phyloP scores from a whole-genome alignment of 805 yeast species.

The Phaffomyces antillensis region DNA sequence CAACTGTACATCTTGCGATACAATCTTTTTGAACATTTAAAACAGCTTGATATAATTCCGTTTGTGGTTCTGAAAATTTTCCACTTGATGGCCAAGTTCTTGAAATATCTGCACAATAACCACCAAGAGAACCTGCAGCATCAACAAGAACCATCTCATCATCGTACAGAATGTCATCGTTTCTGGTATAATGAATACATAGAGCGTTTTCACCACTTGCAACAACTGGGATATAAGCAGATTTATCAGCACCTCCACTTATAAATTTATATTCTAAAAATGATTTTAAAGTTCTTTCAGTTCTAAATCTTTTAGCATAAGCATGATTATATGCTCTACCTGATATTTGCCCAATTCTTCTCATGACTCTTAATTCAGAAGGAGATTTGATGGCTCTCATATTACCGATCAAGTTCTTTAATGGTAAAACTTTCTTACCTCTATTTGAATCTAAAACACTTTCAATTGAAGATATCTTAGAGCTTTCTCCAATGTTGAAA shows the following conservation, averaged over 20 bases:
- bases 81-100: slow-evolving; percentile 93
- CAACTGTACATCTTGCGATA: slow-evolving; percentile 59
- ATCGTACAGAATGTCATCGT: slow-evolving; percentile 70
- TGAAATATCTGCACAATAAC: slow-evolving; percentile 93
- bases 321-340: slow-evolving; percentile 82
- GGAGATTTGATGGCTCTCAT: slow-evolving; percentile 68
- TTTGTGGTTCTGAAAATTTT: slow-evolving; percentile 67
- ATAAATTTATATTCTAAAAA: slow-evolving; percentile 77
- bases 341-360: slow-evolving; percentile 75
- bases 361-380: slow-evolving; percentile 71
- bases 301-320: slow-evolving; percentile 53
- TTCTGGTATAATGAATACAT: slow-evolving; percentile 89
- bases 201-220: slow-evolving; percentile 90
- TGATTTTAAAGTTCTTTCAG: slow-evolving; percentile 75
- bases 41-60: slow-evolving; percentile 84
- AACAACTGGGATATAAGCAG: slow-evolving; percentile 93
- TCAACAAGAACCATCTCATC: slow-evolving; percentile 88
- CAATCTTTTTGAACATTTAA: slow-evolving; percentile 74
- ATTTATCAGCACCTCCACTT: slow-evolving; percentile 80
- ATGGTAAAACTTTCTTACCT: slow-evolving; percentile 35
- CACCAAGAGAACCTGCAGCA: slow-evolving; percentile 91
- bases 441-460: slow-evolving; percentile 21
- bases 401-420: slow-evolving; percentile 35
- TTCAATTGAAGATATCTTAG: slow-evolving; percentile 22
- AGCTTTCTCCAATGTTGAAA: slow-evolving; percentile 22